Evolutionary conservation across 345 rosid genomes (phyloP), one percentile per base, ranked within the genome.

Genomic region (Brassica carinata): DNA sequence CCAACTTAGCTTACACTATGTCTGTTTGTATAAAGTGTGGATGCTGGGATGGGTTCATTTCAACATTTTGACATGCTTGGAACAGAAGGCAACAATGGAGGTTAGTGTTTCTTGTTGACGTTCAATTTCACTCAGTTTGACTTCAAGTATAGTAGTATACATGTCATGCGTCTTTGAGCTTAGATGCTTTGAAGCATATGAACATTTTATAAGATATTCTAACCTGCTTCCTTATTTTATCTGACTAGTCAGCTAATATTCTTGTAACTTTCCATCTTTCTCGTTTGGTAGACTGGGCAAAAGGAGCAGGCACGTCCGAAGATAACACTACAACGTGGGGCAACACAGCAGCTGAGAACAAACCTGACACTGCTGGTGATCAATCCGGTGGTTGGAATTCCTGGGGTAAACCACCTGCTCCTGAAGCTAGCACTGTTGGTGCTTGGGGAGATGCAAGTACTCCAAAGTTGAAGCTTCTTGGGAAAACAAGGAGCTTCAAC

Each of bases 21-120:
- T 79, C 72, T 75, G 64, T 76, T 82, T 38, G 66, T 81, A 69
- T 66, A 6, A 76, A 96, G 98, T 81, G 96, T 82, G 75, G 90
- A 90, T 66, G 85, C 85, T 27, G 94, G 86, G 19, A 76, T 88
- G 30, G 73, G 85, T 83, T 84, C 94, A 67, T 77, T 84, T 68
- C 88, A 88, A 70, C 90, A 92, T 69, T 91, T 88, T 82, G 93
- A 90, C 85, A 74, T 88, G 75, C 85, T 85, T 78, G 97, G 94
- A 67, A 79, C 85, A 73, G 94, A 87, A 78, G 89, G 92, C 31
- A 79, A 84, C 70, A 82, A 92, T 81, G 83, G 87, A 90, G 99
- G 98, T 96, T 75, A 78, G 83, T 65, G 64, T 70, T 45, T 29
- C 31, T 59, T 61, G 38, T 77, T 29, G 31, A 65, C 31, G 14